Evolutionary conservation across 2,329 filamentous ascomycete species (phyloP).

Genomic region (Ploettnerulaceae sp.): DNA sequence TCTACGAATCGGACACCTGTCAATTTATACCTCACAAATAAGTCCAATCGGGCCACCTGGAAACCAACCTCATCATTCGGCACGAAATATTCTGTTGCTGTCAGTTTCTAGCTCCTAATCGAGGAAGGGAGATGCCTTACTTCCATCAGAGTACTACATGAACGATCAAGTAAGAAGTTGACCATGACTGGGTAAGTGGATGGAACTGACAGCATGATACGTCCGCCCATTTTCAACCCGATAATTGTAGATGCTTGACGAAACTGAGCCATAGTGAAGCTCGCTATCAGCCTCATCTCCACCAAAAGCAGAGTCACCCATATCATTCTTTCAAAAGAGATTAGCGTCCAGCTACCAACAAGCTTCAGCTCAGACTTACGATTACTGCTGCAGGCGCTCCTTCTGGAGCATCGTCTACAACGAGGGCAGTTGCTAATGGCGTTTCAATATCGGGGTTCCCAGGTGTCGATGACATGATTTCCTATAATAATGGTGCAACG

Average conservation of each 20-base stretch:
- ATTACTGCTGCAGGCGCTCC: neutral
- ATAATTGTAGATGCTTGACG: slow-evolving; percentile 17
- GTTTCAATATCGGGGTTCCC: neutral
- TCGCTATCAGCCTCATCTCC: slow-evolving; percentile 11
- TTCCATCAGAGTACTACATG: slow-evolving; percentile 14
- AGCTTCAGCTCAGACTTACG: neutral
- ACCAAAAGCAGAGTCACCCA: slow-evolving; percentile 2
- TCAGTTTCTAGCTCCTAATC: neutral
- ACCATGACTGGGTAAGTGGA: neutral
- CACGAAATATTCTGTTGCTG: slow-evolving; percentile 15
- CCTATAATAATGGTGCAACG: neutral
- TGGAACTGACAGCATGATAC: slow-evolving; percentile 18
- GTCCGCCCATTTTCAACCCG: slow-evolving; percentile 21
- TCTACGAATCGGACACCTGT: slow-evolving; percentile 27
- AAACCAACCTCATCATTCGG: slow-evolving; percentile 21
- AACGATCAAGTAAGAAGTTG: neutral
- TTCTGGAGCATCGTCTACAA: neutral
- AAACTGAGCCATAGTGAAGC: slow-evolving; percentile 14
- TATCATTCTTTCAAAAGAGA: slow-evolving; percentile 1
- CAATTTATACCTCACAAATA: slow-evolving; percentile 21
- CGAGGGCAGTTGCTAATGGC: neutral
- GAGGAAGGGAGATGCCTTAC: neutral
- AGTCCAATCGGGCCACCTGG: neutral
- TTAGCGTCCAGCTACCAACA: neutral
- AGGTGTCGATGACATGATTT: neutral